Base-by-base conservation (phyloP, 768 basidiomycete species). In the Polyporus arcularius region DNA sequence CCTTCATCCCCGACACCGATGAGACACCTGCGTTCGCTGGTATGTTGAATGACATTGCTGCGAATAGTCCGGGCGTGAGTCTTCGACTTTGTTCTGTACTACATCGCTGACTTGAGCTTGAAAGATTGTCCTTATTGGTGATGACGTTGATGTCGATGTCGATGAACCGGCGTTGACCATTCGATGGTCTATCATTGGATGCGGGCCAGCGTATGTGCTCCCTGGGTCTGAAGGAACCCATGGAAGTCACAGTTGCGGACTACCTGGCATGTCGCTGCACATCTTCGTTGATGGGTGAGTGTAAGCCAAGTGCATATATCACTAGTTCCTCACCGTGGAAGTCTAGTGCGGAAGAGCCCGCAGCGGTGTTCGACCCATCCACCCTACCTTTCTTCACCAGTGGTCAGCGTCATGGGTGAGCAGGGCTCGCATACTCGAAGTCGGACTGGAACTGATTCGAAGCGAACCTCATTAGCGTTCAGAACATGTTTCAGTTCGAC, bases 151-250 rank as follows among this genome's bases (percentile, higher is more conserved):
- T 62, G 77, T 85, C 11, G 85, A 86, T 64, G 71, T 85, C 10
- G 84, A 85, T 59, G 84, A 86, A 64, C 84, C 84, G 1, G 77
- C 83, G 0, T 65, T 86, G 31, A 80, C 80, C 9, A 76, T 86
- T 43, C 80, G 82, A 7, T 86, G 84, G 84, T 80, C 81, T 35
- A 76, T 86, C 38, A 62, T 82, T 18, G 82, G 78, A 2, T 86
- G 85, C 66, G 85, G 85, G 16, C 63, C 71, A 14, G 75, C 63
- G 1, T 77, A 73, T 57, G 71, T 82, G 30, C 78, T 85, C 15
- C 70, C 76, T 18, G 79, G 77, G 4, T 82, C 83, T 14, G 70
- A 73, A 55, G 82, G 81, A 16, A 62, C 76, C 8, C 82, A 84
- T 63, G 80, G 79, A 28, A 79, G 77, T 46, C 60, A 59, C 0